Conservation (phyloP, 2,329 filamentous ascomycete species). For the Fusarium sp. region DNA sequence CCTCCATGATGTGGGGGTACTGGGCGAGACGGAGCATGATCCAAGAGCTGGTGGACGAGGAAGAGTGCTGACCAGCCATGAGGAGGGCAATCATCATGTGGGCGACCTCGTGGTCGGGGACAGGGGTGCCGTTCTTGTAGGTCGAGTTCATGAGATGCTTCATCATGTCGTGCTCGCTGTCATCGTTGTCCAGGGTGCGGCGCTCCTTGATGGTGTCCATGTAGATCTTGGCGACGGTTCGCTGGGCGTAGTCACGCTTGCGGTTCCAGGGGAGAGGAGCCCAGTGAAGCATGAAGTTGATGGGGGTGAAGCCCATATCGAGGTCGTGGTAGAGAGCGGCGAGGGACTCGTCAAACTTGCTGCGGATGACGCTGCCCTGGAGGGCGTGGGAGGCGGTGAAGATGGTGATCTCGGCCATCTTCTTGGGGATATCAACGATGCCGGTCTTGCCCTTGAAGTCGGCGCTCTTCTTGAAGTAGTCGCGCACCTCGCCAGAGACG, state of each 20-base stretch:
- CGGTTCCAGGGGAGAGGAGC: slow-evolving; percentile 88
- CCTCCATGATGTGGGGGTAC: slow-evolving; percentile 78
- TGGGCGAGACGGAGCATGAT: slow-evolving; percentile 82
- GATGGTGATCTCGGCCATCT: slow-evolving; percentile 86
- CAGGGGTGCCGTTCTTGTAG: slow-evolving; percentile 80
- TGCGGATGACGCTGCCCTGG: slow-evolving; percentile 83
- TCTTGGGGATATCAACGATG: slow-evolving; percentile 73
- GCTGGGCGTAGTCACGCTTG: slow-evolving; percentile 78
- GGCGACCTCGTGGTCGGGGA: slow-evolving; percentile 86
- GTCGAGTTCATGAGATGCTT: slow-evolving; percentile 85
- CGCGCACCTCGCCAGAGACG: slow-evolving; percentile 75
- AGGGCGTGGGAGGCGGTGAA: slow-evolving; percentile 87
- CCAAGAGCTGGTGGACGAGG: slow-evolving; percentile 83
- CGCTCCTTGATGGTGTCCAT: slow-evolving; percentile 81
- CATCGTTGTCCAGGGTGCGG: slow-evolving; percentile 59
- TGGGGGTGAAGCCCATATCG: slow-evolving; percentile 86
- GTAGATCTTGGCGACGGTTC: slow-evolving; percentile 82
- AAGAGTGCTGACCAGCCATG: slow-evolving; percentile 92
- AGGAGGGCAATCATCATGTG: slow-evolving; percentile 95
- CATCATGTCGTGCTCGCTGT: slow-evolving; percentile 77
- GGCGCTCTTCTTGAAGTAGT: slow-evolving; percentile 73
- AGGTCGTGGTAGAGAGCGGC: slow-evolving; percentile 86
- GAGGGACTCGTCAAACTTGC: slow-evolving; percentile 79
- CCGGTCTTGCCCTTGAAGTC: slow-evolving; percentile 73
- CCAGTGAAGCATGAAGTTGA: slow-evolving; percentile 93